Evolutionary conservation across 2,329 filamentous ascomycete species (phyloP).

Genomic region (Neonectria ditissima): DNA sequence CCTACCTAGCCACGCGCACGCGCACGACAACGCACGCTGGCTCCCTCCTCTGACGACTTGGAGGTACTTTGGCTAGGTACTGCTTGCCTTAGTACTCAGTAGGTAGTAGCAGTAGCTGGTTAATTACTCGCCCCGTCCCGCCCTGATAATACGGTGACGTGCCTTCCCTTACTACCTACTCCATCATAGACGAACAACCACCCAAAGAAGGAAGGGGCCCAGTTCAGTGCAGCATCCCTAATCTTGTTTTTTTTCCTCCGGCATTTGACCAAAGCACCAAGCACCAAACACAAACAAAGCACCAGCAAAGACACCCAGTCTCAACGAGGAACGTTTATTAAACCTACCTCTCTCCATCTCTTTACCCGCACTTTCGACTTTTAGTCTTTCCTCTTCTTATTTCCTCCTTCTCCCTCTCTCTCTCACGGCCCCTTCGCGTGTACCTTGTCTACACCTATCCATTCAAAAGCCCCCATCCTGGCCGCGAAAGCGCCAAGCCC

Average conservation of each 20-base stretch:
- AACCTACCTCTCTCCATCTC: neutral
- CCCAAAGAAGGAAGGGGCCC: neutral
- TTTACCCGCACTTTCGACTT: neutral
- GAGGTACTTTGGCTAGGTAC: neutral
- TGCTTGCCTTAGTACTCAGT: no score
- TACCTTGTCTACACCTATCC: neutral
- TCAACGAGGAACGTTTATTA: neutral
- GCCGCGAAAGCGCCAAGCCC: conserved; percentile 3
- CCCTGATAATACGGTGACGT: conserved; percentile 2
- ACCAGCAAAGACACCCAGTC: neutral
- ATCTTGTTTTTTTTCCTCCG: conserved; percentile 3
- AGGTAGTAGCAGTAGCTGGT: neutral
- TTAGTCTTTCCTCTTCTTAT: neutral
- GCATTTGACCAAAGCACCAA: neutral
- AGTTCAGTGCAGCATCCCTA: conserved; percentile 1
- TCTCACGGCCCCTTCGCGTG: neutral
- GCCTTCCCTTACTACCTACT: neutral
- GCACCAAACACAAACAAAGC: neutral
- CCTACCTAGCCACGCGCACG: no score
- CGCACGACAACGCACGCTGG: conserved; percentile 4
- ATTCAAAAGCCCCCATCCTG: neutral
- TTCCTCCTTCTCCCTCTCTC: neutral
- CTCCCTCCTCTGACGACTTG: neutral
- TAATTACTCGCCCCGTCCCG: neutral
- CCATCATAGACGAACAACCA: no score